phyloP scores from a whole-genome alignment of 1,284 basidiomycete species.

The Cutaneotrichosporon daszewskae region DNA sequence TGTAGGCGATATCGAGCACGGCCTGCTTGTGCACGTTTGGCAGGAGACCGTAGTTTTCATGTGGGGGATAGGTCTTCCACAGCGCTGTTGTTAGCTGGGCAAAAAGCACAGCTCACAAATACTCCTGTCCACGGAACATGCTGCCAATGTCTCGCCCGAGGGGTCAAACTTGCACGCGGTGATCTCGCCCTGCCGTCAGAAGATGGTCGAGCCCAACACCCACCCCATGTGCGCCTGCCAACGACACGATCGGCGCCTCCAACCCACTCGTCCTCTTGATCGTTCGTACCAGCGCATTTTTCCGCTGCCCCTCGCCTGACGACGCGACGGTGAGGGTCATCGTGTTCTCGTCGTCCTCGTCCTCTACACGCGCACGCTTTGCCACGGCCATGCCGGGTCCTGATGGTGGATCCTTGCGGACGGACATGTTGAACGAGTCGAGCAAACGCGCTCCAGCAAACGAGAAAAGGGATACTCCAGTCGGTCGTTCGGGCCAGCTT shows the following conservation, averaged over 20 bases:
- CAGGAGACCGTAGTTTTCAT: constrained; percentile 47
- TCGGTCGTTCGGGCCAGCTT: too few relatives aligned
- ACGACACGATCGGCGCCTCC: constrained; percentile 42
- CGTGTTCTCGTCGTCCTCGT: constrained; percentile 25
- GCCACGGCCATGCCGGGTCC: constrained; percentile 39
- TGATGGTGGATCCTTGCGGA: constrained; percentile 43
- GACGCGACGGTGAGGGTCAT: constrained; percentile 40
- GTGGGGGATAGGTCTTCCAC: constrained; percentile 49
- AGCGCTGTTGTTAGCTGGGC: constrained; percentile 29
- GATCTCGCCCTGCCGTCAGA: constrained; percentile 40
- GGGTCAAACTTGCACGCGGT: constrained; percentile 47
- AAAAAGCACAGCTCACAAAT: constrained; percentile 39
- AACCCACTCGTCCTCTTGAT: constrained; percentile 46
- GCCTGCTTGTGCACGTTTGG: constrained; percentile 47
- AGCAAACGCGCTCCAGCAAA: too few relatives aligned
- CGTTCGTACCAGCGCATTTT: constrained; percentile 41
- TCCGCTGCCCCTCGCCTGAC: constrained; percentile 41
- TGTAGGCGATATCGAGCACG: constrained; percentile 47
- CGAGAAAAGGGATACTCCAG: too few relatives aligned
- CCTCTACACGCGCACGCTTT: constrained; percentile 47
- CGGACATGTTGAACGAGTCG: constrained; percentile 27
- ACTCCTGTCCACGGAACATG: constrained; percentile 43
- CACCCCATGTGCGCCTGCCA: constrained; percentile 45
- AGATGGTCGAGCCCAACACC: constrained; percentile 11
- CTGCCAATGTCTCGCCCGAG: constrained; percentile 46